phyloP scores from a whole-genome alignment of 441 rosid genomes.

The Erodium texanum region DNA sequence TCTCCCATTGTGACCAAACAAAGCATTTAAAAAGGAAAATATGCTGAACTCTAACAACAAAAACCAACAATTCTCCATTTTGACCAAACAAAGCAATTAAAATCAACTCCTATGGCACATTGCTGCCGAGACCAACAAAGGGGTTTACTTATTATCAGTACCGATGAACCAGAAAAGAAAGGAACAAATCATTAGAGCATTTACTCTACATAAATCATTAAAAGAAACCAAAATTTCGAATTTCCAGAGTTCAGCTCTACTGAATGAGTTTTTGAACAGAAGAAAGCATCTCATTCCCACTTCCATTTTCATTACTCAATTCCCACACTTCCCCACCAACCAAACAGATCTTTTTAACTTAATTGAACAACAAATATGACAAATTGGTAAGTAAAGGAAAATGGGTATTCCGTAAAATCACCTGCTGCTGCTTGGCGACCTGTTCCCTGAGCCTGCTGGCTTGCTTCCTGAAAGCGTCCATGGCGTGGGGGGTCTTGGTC shows the following conservation, averaged over 20 bases:
- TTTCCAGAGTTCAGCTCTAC: background rate
- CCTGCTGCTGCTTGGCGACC: slow-evolving; percentile 91
- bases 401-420: slow-evolving; percentile 13
- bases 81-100: background rate
- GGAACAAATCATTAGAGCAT: background rate
- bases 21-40: background rate
- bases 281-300: background rate
- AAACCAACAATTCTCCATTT: background rate
- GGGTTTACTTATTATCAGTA: background rate
- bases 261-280: background rate
- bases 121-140: background rate
- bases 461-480: slow-evolving; percentile 62
- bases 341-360: background rate
- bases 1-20: background rate
- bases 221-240: background rate
- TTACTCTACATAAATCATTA: background rate
- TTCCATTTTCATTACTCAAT: background rate
- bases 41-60: background rate
- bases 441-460: slow-evolving; percentile 60
- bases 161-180: background rate
- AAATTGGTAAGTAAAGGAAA: background rate
- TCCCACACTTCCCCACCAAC: background rate
- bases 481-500: slow-evolving; percentile 12
- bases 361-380: background rate
- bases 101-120: background rate